Conservation (phyloP, 1,284 basidiomycete species). For the Microbotryum scabiosae region DNA sequence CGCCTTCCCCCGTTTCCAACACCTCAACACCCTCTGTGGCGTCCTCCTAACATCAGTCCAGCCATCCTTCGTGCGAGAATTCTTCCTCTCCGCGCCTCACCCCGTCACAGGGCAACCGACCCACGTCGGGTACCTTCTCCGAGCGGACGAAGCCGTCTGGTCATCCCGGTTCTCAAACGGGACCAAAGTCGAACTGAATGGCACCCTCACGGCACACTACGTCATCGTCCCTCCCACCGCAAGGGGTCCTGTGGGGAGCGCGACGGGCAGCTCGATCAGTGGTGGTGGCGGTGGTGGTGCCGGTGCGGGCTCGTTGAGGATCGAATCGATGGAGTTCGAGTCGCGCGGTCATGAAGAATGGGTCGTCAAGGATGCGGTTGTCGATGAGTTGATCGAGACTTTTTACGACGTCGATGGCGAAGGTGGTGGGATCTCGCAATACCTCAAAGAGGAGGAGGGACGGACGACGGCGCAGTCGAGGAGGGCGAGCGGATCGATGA, state of each 20-base stretch:
- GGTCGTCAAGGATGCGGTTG: conserved; percentile 9
- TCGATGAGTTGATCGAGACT: conserved; percentile 2
- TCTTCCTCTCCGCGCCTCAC: conserved; percentile 24
- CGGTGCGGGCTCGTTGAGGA: conserved; percentile 9
- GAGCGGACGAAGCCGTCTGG: conserved; percentile 25
- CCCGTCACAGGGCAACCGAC: conserved; percentile 8
- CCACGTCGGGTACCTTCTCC: conserved; percentile 30
- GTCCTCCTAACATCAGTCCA: conserved; percentile 9
- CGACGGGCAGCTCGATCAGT: neutral
- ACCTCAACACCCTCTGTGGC: conserved; percentile 24
- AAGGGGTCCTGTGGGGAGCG: neutral
- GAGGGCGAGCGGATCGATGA: neutral
- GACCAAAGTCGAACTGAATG: conserved; percentile 21
- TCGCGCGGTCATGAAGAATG: conserved; percentile 23
- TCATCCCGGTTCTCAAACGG: conserved; percentile 14
- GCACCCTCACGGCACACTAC: conserved; percentile 21
- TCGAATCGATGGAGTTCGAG: conserved; percentile 29
- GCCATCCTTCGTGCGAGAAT: conserved; percentile 22
- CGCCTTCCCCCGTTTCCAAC: conserved; percentile 27
- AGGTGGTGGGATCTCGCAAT: neutral
- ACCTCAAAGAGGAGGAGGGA: neutral
- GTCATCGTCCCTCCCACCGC: conserved; percentile 13
- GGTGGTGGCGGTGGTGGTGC: neutral
- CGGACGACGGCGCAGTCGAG: neutral
- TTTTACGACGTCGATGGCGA: neutral